Conservation (phyloP, 225 moss, liverwort and hornwort species). For the Neckera pumila region DNA sequence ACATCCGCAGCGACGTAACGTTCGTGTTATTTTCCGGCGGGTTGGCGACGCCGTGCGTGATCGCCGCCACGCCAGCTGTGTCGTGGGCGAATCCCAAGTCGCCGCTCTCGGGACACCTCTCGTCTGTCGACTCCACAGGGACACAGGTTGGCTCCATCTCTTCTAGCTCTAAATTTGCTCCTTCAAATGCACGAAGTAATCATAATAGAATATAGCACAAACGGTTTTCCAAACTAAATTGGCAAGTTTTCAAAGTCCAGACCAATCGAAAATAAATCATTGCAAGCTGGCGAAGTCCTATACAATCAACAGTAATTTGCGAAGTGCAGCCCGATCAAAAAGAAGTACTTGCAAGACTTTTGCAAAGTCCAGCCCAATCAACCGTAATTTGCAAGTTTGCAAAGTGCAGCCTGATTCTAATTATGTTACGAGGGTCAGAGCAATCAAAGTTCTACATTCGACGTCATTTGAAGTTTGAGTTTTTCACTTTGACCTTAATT, state of each 20-base stretch:
- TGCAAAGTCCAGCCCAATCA: too few relatives aligned
- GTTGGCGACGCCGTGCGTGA: conserved; percentile 26
- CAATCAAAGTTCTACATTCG: not conserved
- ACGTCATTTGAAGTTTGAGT: not conserved
- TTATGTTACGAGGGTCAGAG: not conserved
- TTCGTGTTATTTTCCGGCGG: conserved; percentile 47
- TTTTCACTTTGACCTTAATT: not conserved
- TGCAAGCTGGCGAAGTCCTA: not conserved
- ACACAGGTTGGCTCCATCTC: conserved; percentile 1
- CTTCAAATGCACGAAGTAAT: not conserved
- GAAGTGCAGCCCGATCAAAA: not conserved
- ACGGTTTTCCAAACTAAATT: not conserved
- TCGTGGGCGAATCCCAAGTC: conserved; percentile 44
- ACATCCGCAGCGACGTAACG: conserved; percentile 32
- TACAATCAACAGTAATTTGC: not conserved
- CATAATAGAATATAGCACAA: too few relatives aligned
- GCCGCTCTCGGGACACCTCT: conserved; percentile 37
- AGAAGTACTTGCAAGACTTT: not conserved
- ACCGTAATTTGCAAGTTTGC: not conserved
- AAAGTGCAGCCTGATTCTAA: not conserved
- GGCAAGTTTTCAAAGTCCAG: not conserved
- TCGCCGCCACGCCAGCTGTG: conserved; percentile 10
- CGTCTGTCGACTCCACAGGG: conserved; percentile 39
- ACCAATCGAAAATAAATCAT: not conserved
- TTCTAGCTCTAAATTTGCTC: not conserved